These are phyloP conservation scores for Mimosa pudica DNA, from an alignment of 306 rosid genomes.

Conservation along the genomic window DNA sequence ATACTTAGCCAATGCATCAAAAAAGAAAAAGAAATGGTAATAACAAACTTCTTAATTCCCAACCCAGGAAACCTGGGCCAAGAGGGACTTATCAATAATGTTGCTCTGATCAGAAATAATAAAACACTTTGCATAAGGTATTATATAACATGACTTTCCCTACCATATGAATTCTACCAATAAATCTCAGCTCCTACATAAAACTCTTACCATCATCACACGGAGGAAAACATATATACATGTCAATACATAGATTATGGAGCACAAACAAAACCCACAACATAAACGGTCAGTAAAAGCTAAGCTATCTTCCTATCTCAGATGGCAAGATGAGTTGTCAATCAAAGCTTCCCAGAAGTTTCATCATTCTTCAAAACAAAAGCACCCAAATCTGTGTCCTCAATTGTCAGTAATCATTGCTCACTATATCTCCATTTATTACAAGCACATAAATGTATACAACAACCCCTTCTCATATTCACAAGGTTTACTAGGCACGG, in stretches of 20 bases:
- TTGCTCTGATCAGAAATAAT: neutral
- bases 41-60: neutral
- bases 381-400: slow-evolving; percentile 45
- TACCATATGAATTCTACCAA: slow-evolving; percentile 37
- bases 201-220: slow-evolving; percentile 44
- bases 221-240: slow-evolving; percentile 48
- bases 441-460: slow-evolving; percentile 69
- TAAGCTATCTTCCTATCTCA: slow-evolving; percentile 29
- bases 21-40: neutral
- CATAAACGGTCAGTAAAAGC: slow-evolving; percentile 39
- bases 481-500: slow-evolving; percentile 54
- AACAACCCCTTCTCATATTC: slow-evolving; percentile 65
- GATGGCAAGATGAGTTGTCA: slow-evolving; percentile 1
- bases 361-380: slow-evolving; percentile 41
- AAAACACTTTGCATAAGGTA: slow-evolving; percentile 25
- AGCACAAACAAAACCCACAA: slow-evolving; percentile 49
- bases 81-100: neutral
- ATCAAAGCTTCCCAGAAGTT: slow-evolving; percentile 41
- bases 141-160: slow-evolving; percentile 26
- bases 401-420: slow-evolving; percentile 51
- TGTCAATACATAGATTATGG: slow-evolving; percentile 26
- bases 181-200: slow-evolving; percentile 40
- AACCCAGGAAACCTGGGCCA: neutral
- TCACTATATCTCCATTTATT: slow-evolving; percentile 58
- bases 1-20: too few relatives aligned